Conservation (phyloP, 2,329 filamentous ascomycete genomes). For the Ambrosiella cleistominuta region DNA sequence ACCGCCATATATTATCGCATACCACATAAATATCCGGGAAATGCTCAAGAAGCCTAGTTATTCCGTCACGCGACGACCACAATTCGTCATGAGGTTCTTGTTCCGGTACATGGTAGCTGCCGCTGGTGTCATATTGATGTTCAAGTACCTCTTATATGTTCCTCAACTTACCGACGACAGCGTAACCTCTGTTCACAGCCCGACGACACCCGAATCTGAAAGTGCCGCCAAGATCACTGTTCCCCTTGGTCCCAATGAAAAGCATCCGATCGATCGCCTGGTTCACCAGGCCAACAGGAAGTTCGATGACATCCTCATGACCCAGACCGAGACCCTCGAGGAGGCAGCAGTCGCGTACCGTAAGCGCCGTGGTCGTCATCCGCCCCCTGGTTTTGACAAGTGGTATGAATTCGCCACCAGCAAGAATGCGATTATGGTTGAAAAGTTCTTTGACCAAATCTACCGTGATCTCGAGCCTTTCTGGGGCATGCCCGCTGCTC, state of each 20-base stretch:
- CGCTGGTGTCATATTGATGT: constrained; percentile 1
- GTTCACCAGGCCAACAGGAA: constrained; percentile 28
- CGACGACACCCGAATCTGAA: constrained; percentile 6
- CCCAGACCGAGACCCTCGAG: constrained; percentile 30
- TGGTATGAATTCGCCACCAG: constrained; percentile 39
- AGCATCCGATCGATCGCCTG: constrained; percentile 34
- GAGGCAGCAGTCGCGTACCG: constrained; percentile 39
- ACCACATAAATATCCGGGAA: not conserved
- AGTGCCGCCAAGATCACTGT: constrained; percentile 13
- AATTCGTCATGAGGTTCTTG: constrained; percentile 8
- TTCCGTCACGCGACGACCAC: constrained; percentile 5
- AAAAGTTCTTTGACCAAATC: constrained; percentile 47
- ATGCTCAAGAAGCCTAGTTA: constrained; percentile 8
- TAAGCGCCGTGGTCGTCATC: constrained; percentile 37
- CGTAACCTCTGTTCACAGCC: not conserved
- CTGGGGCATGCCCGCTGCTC: constrained; percentile 32
- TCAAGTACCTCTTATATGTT: constrained; percentile 8
- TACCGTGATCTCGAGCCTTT: constrained; percentile 43
- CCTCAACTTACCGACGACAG: constrained; percentile 3
- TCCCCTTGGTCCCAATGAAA: constrained; percentile 15
- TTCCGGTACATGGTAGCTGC: constrained; percentile 5
- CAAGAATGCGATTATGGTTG: constrained; percentile 37
- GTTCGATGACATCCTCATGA: constrained; percentile 25
- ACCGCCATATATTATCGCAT: not conserved
- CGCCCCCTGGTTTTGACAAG: constrained; percentile 44